Percentiles rank a stretch among this genome's conserved stretches.
phyloP scores from a whole-genome alignment of 2,329 filamentous ascomycete genomes.

The Trichoderma pleuroti region DNA sequence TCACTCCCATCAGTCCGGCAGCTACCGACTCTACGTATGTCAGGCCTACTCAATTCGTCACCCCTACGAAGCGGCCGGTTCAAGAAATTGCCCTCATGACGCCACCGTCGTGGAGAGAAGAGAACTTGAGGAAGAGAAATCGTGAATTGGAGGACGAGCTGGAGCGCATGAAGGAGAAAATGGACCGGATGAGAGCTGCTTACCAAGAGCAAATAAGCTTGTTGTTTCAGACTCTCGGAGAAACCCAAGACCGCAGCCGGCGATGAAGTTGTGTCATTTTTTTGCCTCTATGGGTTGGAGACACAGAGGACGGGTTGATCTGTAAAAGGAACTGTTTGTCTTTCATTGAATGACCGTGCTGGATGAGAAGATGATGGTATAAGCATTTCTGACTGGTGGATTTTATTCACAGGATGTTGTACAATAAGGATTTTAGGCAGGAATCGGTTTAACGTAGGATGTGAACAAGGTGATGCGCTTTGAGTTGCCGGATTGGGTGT shows the following conservation, averaged over 20 bases:
- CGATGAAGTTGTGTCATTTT: neutral
- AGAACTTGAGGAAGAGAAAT: slow-evolving; percentile 5
- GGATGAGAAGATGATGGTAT: neutral
- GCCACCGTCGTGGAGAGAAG: neutral
- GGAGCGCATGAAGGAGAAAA: neutral
- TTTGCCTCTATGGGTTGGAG: neutral
- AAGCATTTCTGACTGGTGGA: slow-evolving; percentile 3
- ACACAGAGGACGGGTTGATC: neutral
- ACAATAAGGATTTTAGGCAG: neutral
- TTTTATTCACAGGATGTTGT: neutral
- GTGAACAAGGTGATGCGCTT: neutral
- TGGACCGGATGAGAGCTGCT: neutral
- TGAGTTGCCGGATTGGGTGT: neutral
- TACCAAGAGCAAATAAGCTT: slow-evolving; percentile 10
- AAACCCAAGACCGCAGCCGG: neutral
- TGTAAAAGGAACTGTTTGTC: neutral
- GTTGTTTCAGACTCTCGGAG: neutral
- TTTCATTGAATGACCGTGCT: neutral
- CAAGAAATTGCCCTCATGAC: neutral
- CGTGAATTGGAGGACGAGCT: slow-evolving; percentile 10
- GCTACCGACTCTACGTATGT: neutral
- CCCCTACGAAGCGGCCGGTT: neutral
- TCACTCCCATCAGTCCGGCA: neutral
- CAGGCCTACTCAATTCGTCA: neutral
- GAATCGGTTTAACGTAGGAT: neutral